These are phyloP conservation scores for Aspergillus fijiensis DNA, from an alignment of 2,329 filamentous ascomycete genomes.

Conservation along the genomic window DNA sequence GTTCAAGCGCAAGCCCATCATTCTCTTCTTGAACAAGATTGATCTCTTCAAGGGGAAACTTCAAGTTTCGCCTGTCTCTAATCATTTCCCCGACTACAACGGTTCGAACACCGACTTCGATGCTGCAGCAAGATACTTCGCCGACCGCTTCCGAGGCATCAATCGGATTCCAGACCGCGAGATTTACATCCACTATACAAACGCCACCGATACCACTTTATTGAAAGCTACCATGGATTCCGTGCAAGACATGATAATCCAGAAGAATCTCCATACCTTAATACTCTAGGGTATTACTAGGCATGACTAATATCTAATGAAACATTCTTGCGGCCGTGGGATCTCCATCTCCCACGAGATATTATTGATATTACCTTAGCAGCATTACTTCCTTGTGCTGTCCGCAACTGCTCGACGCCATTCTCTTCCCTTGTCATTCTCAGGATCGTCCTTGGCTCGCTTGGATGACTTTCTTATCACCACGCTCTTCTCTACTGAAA, in stretches of 20 bases:
- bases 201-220: constrained; percentile 67
- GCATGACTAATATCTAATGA: constrained; percentile 18
- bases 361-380: not conserved
- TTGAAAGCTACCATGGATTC: constrained; percentile 84
- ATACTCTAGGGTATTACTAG: constrained; percentile 55
- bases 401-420: not conserved
- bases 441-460: constrained; percentile 13
- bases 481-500: constrained; percentile 5
- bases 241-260: constrained; percentile 84
- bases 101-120: constrained; percentile 71
- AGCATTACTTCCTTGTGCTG: not conserved
- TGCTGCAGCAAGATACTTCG: constrained; percentile 75
- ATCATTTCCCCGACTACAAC: constrained; percentile 76
- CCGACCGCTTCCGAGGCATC: constrained; percentile 74
- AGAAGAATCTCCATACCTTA: constrained; percentile 76
- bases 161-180: constrained; percentile 63
- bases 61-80: constrained; percentile 66
- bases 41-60: constrained; percentile 81
- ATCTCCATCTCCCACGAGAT: constrained; percentile 9
- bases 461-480: constrained; percentile 3
- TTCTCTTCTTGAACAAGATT: constrained; percentile 86
- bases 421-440: constrained; percentile 7
- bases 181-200: constrained; percentile 60
- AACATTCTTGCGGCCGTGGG: constrained; percentile 14
- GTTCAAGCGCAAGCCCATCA: constrained; percentile 79